Conservation (phyloP, 2,329 filamentous ascomycete species). For the Pestalotiopsis sp. region DNA sequence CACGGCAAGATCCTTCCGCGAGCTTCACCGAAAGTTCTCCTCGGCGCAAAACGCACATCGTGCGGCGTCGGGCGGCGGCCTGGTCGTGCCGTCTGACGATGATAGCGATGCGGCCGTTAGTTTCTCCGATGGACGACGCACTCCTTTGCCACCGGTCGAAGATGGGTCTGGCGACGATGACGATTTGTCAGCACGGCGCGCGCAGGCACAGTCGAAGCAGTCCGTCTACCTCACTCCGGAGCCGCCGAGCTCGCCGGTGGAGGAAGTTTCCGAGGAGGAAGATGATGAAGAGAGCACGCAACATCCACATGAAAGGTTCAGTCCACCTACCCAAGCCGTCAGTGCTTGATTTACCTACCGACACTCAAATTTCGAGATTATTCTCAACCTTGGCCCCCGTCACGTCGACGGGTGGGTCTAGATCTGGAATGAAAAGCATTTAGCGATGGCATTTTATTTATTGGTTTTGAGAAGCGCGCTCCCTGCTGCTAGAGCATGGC, state of each 20-base stretch:
- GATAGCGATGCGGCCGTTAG: conserved; percentile 64
- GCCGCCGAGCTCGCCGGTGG: conserved; percentile 35
- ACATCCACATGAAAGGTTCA: conserved; percentile 28
- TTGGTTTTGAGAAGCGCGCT: not conserved
- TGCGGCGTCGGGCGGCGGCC: conserved; percentile 37
- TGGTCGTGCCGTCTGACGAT: conserved; percentile 55
- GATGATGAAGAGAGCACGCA: conserved; percentile 24
- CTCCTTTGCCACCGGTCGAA: conserved; percentile 57
- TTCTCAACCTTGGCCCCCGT: not conserved
- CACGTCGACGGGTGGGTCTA: not conserved
- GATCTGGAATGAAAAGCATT: conserved; percentile 10
- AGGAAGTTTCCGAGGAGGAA: conserved; percentile 22
- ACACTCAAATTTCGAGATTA: not conserved
- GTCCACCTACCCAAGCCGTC: conserved; percentile 36
- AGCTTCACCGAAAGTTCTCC: conserved; percentile 63
- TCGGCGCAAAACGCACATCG: conserved; percentile 41
- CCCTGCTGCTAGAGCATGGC: not conserved
- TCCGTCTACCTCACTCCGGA: conserved; percentile 45
- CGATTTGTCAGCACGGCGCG: conserved; percentile 15
- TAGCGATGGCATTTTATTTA: conserved; percentile 13
- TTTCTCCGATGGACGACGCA: conserved; percentile 60
- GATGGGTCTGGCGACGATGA: conserved; percentile 33
- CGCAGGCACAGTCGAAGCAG: conserved; percentile 23
- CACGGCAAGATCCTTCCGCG: conserved; percentile 66
- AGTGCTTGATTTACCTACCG: conserved; percentile 26